Evolutionary conservation across 1,284 basidiomycete genomes (phyloP).

Genomic region (Coniophora puteana): DNA sequence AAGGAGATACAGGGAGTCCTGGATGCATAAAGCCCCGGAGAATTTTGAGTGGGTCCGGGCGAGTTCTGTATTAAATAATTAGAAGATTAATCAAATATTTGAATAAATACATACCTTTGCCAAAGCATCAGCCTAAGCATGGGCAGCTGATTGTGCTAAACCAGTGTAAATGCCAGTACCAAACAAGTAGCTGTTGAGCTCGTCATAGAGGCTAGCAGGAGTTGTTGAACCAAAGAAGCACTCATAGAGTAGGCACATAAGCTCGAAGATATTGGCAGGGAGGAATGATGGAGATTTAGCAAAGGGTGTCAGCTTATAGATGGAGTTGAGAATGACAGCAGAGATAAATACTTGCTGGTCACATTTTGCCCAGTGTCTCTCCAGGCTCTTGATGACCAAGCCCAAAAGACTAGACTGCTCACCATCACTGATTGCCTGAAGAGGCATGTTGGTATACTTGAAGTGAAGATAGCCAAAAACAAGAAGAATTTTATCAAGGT

Average conservation of each 20-base stretch:
- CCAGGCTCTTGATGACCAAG: conserved; percentile 31
- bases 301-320: conserved; percentile 6
- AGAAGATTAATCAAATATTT: neutral
- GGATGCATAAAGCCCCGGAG: neutral
- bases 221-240: no score
- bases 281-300: no score
- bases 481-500: conserved; percentile 34
- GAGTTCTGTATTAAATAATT: neutral
- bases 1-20: neutral
- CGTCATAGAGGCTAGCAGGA: no score
- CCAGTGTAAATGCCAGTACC: neutral
- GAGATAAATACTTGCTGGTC: conserved; percentile 41
- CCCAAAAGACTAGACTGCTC: conserved; percentile 2
- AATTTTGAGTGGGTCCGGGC: neutral
- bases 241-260: no score
- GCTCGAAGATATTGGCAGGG: no score
- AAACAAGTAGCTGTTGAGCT: no score
- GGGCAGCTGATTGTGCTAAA: neutral
- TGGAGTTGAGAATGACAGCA: conserved; percentile 36
- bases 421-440: conserved; percentile 6
- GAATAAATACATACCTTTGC: neutral
- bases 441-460: no score
- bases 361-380: conserved; percentile 34
- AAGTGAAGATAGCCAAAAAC: conserved; percentile 29
- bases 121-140: neutral